Evolutionary conservation across 345 rosid species (phyloP), one percentile per base, ranked within the genome.

Genomic region (Eucalyptus sideroxylon): DNA sequence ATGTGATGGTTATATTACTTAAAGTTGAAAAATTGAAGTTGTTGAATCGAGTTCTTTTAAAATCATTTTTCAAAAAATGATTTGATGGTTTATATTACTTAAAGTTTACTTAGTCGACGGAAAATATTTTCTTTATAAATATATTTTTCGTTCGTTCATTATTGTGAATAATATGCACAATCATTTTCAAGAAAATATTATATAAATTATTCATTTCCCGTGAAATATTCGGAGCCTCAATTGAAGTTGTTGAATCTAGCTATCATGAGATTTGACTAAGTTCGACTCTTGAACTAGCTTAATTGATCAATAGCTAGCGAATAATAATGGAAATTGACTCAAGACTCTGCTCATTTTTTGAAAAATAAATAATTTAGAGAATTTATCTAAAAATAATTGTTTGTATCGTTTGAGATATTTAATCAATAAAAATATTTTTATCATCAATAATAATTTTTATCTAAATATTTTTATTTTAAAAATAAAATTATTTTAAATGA

Each of bases 1-100:
- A 16, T 2, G 0, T 0, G 0, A 31, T 16, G 2, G 0, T 69
- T 9, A 16, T 31, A 31, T 31, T 5, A 0, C 23, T 67, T 7
- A 3, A 67, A 31, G 2, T n/a, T n/a, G n/a, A n/a, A n/a, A n/a
- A 2, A 37, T 37, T 9, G 26, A 17, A 72, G 44, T 17, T 1
- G 4, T 16, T 67, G 80, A 67, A 67, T 67, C 21, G 0, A 9
- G 42, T 8, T 67, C 9, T 67, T 56, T 5, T 56, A 27, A 60
- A 69, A 69, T 69, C 11, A 16, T 16, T 31, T 31, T 69, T 0
- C 17, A 15, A 65, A 31, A 9, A 3, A 16, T 2, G 0, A n/a
- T n/a, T n/a, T 0, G 0, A 31, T 16, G 2, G 0, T 69, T 9
- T n/a, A 16, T 31, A 31, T 31, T 5, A 0, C 23, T 67, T 7